These are phyloP conservation scores for Nicotiana knightiana DNA, from an alignment of 257 asterid species.

Conservation along the genomic window DNA sequence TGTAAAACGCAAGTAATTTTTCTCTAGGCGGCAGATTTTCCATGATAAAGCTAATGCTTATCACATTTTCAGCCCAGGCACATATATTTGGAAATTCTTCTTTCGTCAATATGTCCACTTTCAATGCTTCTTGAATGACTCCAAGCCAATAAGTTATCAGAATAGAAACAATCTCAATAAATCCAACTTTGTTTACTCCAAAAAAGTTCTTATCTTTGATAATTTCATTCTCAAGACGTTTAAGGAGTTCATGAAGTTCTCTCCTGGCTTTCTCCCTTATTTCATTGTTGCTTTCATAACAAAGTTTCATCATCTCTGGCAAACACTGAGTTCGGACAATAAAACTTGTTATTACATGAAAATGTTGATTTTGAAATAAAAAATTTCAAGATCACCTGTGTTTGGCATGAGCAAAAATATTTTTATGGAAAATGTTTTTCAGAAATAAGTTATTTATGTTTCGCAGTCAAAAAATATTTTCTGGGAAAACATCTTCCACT, in stretches of 20 bases:
- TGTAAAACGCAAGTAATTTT: background rate
- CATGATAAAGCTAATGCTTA: background rate
- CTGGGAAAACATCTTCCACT: background rate
- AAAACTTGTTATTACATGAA: background rate
- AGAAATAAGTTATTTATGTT: background rate
- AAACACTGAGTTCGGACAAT: background rate
- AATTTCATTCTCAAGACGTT: slow-evolving; percentile 5
- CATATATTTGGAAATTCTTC: slow-evolving; percentile 12
- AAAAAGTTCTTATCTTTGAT: background rate
- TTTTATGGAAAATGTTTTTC: no score
- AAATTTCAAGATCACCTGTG: background rate
- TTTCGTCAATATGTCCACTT: background rate
- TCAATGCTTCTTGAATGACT: background rate
- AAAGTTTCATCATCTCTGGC: background rate
- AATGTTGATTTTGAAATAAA: background rate
- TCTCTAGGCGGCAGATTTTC: slow-evolving; percentile 6
- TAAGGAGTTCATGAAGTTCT: slow-evolving; percentile 7
- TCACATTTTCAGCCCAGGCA: background rate
- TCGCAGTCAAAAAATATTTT: background rate
- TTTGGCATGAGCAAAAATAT: background rate
- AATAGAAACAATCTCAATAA: slow-evolving; percentile 2
- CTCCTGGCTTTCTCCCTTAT: background rate
- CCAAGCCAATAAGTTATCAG: slow-evolving; percentile 8
- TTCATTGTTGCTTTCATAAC: background rate
- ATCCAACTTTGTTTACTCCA: background rate